Evolutionary conservation across 257 asterid genomes (phyloP), one percentile per base, ranked within the genome.

Genomic region (Penstemon newberryi): DNA sequence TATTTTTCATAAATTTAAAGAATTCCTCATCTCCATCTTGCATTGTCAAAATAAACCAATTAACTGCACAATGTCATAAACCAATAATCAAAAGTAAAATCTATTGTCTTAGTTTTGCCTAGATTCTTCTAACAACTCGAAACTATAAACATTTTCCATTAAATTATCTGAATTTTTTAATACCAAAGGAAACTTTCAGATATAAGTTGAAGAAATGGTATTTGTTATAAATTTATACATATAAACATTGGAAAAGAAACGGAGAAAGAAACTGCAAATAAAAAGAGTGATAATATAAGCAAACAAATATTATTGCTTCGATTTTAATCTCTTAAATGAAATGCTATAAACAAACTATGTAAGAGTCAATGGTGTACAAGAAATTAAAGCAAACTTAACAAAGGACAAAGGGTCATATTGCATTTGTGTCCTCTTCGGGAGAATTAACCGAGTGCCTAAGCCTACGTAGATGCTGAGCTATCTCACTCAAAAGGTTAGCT

Each of bases 381-480:
- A 25, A 25, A 25, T 25, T 25, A 25, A 25, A 2, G 33, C 33
- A 25, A 25, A 25, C 33, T 25, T 25, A 25, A 25, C 33, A 25
- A 25, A 25, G 33, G 33, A 25, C 33, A 25, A 25, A 25, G 33
- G 33, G 33, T 25, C 51, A 46, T 67, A 69, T 67, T 52, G 69
- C 75, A 45, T 78, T 53, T 46, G 60, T 58, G 4, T 62, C 57
- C 11, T 77, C 78, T 0, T 69, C 36, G 41, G 80, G 70, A 38
- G 66, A 70, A 51, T 71, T 74, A 8, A 83, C 49, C 56, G 33
- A 25, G 33, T 64, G 77, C 63, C 96, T 77, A 37, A 86, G 88
- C 50, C 76, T 76, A 43, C 85, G 78, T 1, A 93, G 84, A 78
- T 87, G 85, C 62, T 89, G 86, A 78, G 96, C 96, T 73, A 94